phyloP scores from a whole-genome alignment of 805 yeast genomes.

The Candida xiaguanensis region DNA sequence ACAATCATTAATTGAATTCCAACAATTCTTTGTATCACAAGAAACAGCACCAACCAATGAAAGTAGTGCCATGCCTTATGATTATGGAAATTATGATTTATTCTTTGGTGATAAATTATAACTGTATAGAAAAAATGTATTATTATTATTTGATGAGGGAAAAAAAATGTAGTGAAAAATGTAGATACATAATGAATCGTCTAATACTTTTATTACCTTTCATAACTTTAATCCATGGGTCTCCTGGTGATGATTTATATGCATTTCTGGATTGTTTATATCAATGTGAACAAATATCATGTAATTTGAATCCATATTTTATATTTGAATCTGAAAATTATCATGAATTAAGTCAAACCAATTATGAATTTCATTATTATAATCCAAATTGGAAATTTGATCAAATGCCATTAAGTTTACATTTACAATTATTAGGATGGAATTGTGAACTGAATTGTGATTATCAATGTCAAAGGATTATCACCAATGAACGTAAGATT shows the following conservation, averaged over 20 bases:
- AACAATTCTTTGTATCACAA: constrained; percentile 16
- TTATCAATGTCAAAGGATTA: constrained; percentile 81
- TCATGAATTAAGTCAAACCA: constrained; percentile 14
- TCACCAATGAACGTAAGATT: constrained; percentile 53
- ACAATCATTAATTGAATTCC: constrained; percentile 15
- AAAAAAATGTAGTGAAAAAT: background rate
- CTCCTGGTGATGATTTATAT: constrained; percentile 60
- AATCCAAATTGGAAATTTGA: constrained; percentile 34
- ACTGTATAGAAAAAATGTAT: no score
- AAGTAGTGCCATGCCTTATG: constrained; percentile 11
- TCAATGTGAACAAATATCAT: constrained; percentile 44
- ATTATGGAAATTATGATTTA: constrained; percentile 12
- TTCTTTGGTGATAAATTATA: constrained; percentile 13
- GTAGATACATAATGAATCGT: background rate
- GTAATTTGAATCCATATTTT: constrained; percentile 26
- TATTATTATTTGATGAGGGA: no score
- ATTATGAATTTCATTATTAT: constrained; percentile 20
- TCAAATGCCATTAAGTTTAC: constrained; percentile 35
- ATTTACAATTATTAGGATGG: constrained; percentile 58
- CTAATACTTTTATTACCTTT: background rate
- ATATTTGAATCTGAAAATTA: constrained; percentile 21
- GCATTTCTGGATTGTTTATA: constrained; percentile 54
- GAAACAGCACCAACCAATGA: constrained; percentile 12
- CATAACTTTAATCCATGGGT: constrained; percentile 24
- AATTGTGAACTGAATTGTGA: constrained; percentile 80